Percentiles rank a stretch among this genome's conserved stretches.
Evolutionary conservation across 148 eudicot species (phyloP).

Genomic region (Beta vulgaris): DNA sequence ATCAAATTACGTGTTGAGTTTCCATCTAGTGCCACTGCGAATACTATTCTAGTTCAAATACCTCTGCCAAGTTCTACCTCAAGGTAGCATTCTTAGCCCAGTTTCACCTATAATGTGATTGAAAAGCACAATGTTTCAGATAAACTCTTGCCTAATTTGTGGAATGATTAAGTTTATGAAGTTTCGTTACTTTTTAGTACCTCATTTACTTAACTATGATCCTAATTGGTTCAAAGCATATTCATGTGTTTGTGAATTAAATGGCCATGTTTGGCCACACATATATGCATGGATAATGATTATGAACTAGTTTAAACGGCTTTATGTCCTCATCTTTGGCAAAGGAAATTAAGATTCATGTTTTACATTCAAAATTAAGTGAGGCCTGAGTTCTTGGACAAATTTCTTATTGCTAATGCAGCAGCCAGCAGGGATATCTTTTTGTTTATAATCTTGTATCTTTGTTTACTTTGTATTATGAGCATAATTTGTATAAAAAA

Average conservation of each 20-base stretch:
- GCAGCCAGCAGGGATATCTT: too few relatives aligned
- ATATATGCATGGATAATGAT: neutral
- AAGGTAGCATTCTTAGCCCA: conserved; percentile 49
- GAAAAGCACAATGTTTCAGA: neutral
- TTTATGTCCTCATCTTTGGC: neutral
- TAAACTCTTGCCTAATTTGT: too few relatives aligned
- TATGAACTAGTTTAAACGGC: neutral
- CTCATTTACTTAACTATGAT: neutral
- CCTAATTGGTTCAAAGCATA: neutral
- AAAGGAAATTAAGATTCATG: too few relatives aligned
- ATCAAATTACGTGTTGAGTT: conserved; percentile 81
- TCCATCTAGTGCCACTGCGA: conserved; percentile 64
- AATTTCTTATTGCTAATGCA: too few relatives aligned
- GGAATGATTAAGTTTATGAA: neutral
- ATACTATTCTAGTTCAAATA: conserved; percentile 72
- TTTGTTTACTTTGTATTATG: too few relatives aligned
- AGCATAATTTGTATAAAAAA: too few relatives aligned
- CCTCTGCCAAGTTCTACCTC: conserved; percentile 72
- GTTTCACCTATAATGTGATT: neutral
- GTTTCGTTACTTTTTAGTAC: neutral
- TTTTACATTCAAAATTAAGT: too few relatives aligned
- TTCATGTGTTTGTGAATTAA: neutral
- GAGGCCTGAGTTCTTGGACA: too few relatives aligned
- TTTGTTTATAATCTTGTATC: too few relatives aligned
- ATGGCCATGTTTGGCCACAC: neutral